These are phyloP conservation scores for Pseudodiploospora longispora DNA, from an alignment of 2,329 filamentous ascomycete species.

Conservation along the genomic window DNA sequence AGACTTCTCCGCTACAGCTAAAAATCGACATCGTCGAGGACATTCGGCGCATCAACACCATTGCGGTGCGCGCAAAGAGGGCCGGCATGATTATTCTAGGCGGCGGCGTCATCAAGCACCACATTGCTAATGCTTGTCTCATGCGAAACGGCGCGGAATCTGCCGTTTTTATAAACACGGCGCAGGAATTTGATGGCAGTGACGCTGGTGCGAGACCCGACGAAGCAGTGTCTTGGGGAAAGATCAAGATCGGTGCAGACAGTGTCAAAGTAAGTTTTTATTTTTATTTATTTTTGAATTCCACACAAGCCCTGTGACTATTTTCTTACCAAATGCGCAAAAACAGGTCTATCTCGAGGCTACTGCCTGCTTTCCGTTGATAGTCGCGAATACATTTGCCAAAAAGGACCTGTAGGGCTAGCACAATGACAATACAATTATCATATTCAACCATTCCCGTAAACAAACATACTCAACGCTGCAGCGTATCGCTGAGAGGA, in stretches of 20 bases:
- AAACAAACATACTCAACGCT: too few relatives aligned
- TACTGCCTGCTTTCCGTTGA: conserved; percentile 57
- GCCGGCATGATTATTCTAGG: conserved; percentile 94
- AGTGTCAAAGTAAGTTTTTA: conserved; percentile 67
- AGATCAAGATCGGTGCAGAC: conserved; percentile 84
- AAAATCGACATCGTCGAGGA: conserved; percentile 90
- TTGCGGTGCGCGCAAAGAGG: conserved; percentile 77
- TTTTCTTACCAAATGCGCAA: neutral
- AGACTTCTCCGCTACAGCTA: conserved; percentile 71
- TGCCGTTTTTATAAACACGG: conserved; percentile 96
- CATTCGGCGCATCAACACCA: conserved; percentile 85
- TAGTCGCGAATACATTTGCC: conserved; percentile 60
- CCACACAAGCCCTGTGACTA: neutral
- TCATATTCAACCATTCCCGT: too few relatives aligned
- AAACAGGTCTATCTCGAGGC: conserved; percentile 54
- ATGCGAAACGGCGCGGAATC: conserved; percentile 98
- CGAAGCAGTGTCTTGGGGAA: conserved; percentile 97
- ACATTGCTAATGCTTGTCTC: conserved; percentile 93
- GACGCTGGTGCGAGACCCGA: conserved; percentile 92
- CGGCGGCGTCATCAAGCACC: conserved; percentile 93
- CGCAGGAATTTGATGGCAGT: conserved; percentile 93
- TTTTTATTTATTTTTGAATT: neutral
- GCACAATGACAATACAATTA: too few relatives aligned
- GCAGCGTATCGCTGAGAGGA: too few relatives aligned
- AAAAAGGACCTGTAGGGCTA: conserved; percentile 30